Evolutionary conservation across 768 basidiomycete genomes (phyloP).

Genomic region (Pleurotus giganteus): DNA sequence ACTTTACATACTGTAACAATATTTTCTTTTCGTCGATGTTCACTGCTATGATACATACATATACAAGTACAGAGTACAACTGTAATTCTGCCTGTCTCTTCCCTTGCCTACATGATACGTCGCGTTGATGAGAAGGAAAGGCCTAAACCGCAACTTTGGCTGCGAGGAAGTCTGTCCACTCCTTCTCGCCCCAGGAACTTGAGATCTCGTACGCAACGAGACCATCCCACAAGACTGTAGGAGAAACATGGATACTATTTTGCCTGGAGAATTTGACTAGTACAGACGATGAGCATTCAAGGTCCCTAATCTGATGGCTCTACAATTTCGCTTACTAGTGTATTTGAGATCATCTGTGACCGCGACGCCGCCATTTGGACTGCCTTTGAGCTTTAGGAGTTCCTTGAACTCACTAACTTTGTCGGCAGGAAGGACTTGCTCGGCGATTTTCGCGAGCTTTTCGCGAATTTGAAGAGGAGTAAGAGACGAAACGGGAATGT

Average conservation of each 20-base stretch:
- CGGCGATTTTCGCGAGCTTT: slow-evolving; percentile 63
- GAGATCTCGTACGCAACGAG: slow-evolving; percentile 69
- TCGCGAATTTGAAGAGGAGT: slow-evolving; percentile 74
- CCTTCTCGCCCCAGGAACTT: slow-evolving; percentile 77
- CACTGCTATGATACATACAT: background rate
- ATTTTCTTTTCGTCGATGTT: background rate
- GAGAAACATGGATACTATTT: slow-evolving; percentile 90
- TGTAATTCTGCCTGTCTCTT: background rate
- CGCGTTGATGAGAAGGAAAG: background rate
- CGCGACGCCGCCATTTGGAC: slow-evolving; percentile 76
- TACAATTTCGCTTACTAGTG: slow-evolving; percentile 54
- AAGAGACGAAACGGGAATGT: slow-evolving; percentile 64
- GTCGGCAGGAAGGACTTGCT: slow-evolving; percentile 46
- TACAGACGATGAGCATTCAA: background rate
- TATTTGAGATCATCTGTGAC: slow-evolving; percentile 89
- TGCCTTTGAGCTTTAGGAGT: slow-evolving; percentile 56
- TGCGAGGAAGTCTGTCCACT: slow-evolving; percentile 78
- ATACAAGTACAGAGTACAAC: background rate
- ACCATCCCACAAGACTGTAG: slow-evolving; percentile 78
- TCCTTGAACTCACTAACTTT: slow-evolving; percentile 57
- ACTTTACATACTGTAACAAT: background rate
- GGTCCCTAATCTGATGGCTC: background rate
- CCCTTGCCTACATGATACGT: background rate
- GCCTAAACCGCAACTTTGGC: slow-evolving; percentile 46
- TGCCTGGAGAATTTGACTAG: slow-evolving; percentile 89